Conservation (phyloP, 495 filamentous ascomycete genomes). For the Podospora tetraspora region DNA sequence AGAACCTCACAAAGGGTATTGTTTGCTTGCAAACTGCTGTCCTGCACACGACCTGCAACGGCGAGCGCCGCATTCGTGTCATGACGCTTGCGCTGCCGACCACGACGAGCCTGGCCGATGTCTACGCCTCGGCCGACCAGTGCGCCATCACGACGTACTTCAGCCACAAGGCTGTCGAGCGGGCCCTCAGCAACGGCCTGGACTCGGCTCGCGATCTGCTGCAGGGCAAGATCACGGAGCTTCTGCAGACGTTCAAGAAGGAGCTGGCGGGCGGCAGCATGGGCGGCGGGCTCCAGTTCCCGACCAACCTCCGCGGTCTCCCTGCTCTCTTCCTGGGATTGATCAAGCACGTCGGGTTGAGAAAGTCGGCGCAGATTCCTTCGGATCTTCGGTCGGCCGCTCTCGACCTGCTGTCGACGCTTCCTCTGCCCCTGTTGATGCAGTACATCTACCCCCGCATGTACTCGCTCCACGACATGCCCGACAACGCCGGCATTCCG, state of each 20-base stretch:
- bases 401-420: slow-evolving; percentile 84
- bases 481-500: slow-evolving; percentile 82
- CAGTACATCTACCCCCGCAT: slow-evolving; percentile 95
- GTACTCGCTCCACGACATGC: slow-evolving; percentile 97
- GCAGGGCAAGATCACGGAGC: slow-evolving; percentile 85
- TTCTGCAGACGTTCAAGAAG: slow-evolving; percentile 92
- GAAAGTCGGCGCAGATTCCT: slow-evolving; percentile 93
- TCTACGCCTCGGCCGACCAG: slow-evolving; percentile 94
- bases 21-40: slow-evolving; percentile 96
- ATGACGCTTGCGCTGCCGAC: slow-evolving; percentile 91
- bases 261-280: slow-evolving; percentile 94
- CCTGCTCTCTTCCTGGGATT: slow-evolving; percentile 87
- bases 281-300: slow-evolving; percentile 90
- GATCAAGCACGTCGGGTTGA: slow-evolving; percentile 93
- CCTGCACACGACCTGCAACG: slow-evolving; percentile 96
- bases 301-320: slow-evolving; percentile 80
- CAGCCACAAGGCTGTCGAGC: slow-evolving; percentile 95
- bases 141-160: slow-evolving; percentile 89
- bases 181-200: slow-evolving; percentile 74
- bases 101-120: slow-evolving; percentile 79
- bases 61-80: slow-evolving; percentile 88
- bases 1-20: slow-evolving; percentile 85
- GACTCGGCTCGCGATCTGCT: slow-evolving; percentile 87
- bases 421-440: slow-evolving; percentile 85
- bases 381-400: slow-evolving; percentile 92